phyloP scores from a whole-genome alignment of 2,329 filamentous ascomycete genomes.

The Alternaria brassicae region DNA sequence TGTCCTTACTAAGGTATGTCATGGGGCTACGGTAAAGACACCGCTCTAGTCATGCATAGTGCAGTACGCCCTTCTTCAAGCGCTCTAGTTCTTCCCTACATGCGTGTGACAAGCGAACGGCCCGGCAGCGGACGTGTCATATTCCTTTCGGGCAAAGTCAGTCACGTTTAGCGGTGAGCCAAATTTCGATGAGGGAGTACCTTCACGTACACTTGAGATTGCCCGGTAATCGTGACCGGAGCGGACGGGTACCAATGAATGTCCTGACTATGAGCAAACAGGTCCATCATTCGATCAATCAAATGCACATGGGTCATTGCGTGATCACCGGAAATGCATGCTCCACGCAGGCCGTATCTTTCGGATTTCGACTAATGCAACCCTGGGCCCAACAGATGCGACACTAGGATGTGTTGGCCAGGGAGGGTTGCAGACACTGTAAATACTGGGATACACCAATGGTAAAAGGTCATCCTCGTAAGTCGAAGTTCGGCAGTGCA shows the following conservation, averaged over 20 bases:
- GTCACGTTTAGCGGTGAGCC: constrained; percentile 14
- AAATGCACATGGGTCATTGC: constrained; percentile 5
- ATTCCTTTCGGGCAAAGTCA: constrained; percentile 6
- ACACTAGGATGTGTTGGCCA: constrained; percentile 19
- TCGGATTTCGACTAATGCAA: constrained; percentile 14
- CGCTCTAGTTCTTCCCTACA: constrained; percentile 13
- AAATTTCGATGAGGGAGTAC: constrained; percentile 5
- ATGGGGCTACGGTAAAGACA: constrained; percentile 13
- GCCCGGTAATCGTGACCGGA: not conserved
- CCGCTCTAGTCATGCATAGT: constrained; percentile 17
- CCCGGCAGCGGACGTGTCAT: constrained; percentile 11
- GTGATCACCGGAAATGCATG: constrained; percentile 21
- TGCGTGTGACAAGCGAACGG: constrained; percentile 16
- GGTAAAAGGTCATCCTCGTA: constrained; percentile 16
- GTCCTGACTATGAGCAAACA: constrained; percentile 7
- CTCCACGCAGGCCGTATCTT: constrained; percentile 18
- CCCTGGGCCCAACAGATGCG: constrained; percentile 18
- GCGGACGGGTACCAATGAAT: not conserved
- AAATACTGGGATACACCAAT: constrained; percentile 25
- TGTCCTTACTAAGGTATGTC: constrained; percentile 15
- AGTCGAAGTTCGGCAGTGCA: constrained; percentile 22
- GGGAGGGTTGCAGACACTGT: constrained; percentile 13
- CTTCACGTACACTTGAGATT: constrained; percentile 1
- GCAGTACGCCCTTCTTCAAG: constrained; percentile 11
- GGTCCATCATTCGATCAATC: constrained; percentile 13